Evolutionary conservation across 2,329 filamentous ascomycete species (phyloP).

Genomic region (Dendryphion nanum): DNA sequence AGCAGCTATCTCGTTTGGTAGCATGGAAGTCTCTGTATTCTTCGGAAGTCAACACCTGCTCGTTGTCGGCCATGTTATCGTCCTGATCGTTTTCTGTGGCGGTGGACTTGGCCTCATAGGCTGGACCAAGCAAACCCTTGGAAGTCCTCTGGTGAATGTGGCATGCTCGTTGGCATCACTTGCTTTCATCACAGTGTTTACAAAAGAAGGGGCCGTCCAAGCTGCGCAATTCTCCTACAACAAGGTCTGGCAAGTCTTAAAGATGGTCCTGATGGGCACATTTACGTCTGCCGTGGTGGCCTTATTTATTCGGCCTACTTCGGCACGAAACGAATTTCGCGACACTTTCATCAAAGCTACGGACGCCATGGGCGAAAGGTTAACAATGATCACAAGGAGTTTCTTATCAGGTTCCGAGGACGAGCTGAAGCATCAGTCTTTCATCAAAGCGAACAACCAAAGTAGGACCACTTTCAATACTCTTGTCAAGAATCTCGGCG

Average conservation of each 20-base stretch:
- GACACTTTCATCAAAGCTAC: conserved; percentile 72
- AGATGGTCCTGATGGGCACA: conserved; percentile 57
- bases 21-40: conserved; percentile 84
- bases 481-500: conserved; percentile 74
- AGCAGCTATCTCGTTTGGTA: conserved; percentile 71
- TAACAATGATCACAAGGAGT: conserved; percentile 76
- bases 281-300: conserved; percentile 53
- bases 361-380: conserved; percentile 73
- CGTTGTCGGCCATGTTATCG: conserved; percentile 71
- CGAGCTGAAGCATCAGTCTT: conserved; percentile 67
- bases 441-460: conserved; percentile 58
- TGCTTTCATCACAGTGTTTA: conserved; percentile 84
- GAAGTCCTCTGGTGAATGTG: conserved; percentile 77
- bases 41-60: conserved; percentile 69
- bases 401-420: conserved; percentile 82
- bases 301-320: conserved; percentile 73
- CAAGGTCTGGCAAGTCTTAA: conserved; percentile 71
- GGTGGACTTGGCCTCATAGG: conserved; percentile 84
- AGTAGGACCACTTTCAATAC: conserved; percentile 68
- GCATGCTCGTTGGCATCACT: conserved; percentile 78
- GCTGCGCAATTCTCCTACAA: conserved; percentile 75
- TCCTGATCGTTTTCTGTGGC: conserved; percentile 80
- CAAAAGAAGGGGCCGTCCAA: conserved; percentile 87
- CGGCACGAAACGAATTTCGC: conserved; percentile 71
- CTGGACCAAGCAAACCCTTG: conserved; percentile 79